Conservation (phyloP, 192 early-diverging fungal species). For the Backusella australiensis region DNA sequence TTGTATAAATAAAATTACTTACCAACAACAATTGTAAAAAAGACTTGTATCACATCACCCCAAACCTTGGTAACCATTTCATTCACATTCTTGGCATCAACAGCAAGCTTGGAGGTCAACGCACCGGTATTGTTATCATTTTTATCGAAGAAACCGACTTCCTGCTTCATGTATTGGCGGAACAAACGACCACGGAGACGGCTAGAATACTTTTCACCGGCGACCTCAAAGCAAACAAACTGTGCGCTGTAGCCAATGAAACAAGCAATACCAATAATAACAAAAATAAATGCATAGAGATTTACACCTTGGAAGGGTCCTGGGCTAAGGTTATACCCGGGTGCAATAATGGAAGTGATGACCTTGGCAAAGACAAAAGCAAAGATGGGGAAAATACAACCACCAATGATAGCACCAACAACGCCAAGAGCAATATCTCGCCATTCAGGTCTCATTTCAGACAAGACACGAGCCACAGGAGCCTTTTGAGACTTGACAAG, state of each 20-base stretch:
- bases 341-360: slow-evolving; percentile 42
- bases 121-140: slow-evolving; percentile 70
- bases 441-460: slow-evolving; percentile 50
- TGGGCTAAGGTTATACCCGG: slow-evolving; percentile 11
- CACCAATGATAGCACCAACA: slow-evolving; percentile 62
- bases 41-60: slow-evolving; percentile 30
- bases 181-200: slow-evolving; percentile 65
- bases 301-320: slow-evolving; percentile 34
- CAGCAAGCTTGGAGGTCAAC: slow-evolving; percentile 73
- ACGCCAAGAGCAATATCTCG: slow-evolving; percentile 49
- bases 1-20: neutral
- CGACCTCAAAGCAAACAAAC: slow-evolving; percentile 58
- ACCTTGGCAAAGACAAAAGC: slow-evolving; percentile 49
- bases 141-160: slow-evolving; percentile 83
- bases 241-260: slow-evolving; percentile 59
- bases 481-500: slow-evolving; percentile 44
- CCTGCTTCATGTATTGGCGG: slow-evolving; percentile 73
- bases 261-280: slow-evolving; percentile 41
- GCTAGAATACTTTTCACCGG: slow-evolving; percentile 62
- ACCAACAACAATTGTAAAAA: slow-evolving; percentile 23
- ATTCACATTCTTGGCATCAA: slow-evolving; percentile 60
- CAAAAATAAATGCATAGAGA: slow-evolving; percentile 39
- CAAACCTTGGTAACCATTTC: slow-evolving; percentile 55
- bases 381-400: slow-evolving; percentile 73
- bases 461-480: slow-evolving; percentile 49